phyloP scores from a whole-genome alignment of 2,329 filamentous ascomycete species.

The Alternaria dauci region DNA sequence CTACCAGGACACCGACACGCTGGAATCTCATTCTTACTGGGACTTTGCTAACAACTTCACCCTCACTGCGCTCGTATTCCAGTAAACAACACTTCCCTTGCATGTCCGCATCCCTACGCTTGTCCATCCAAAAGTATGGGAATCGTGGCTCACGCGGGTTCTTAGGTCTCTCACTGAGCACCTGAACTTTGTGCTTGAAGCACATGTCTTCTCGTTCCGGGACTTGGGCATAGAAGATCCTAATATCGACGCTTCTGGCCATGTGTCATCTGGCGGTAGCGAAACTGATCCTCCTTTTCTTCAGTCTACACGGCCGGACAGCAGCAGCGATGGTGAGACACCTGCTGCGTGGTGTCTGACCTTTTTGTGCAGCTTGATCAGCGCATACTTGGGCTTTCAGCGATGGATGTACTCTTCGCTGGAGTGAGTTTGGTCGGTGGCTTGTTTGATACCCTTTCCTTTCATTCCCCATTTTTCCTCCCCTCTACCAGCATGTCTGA shows the following conservation, averaged over 20 bases:
- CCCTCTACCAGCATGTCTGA: not conserved
- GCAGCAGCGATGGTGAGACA: not conserved
- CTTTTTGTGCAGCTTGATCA: not conserved
- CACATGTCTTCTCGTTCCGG: not conserved
- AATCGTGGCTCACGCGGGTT: not conserved
- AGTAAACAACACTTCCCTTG: not conserved
- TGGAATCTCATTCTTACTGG: slow-evolving; percentile 75
- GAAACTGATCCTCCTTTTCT: not conserved
- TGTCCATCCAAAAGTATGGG: not conserved
- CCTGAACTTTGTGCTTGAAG: not conserved
- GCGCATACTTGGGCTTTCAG: not conserved
- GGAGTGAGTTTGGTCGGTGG: not conserved
- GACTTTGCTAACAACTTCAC: slow-evolving; percentile 58
- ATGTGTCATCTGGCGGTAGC: not conserved
- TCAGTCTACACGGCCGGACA: not conserved
- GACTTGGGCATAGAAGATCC: not conserved
- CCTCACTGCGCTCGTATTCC: slow-evolving; percentile 20
- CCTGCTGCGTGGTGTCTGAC: not conserved
- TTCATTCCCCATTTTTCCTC: not conserved
- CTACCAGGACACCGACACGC: slow-evolving; percentile 71
- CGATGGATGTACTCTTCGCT: not conserved
- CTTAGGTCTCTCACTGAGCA: not conserved
- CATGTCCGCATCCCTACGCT: not conserved
- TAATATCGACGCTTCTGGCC: not conserved
- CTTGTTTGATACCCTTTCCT: slow-evolving; percentile 1